Conservation (phyloP, 345 rosid genomes). For the Arabidopsis thaliana region DNA sequence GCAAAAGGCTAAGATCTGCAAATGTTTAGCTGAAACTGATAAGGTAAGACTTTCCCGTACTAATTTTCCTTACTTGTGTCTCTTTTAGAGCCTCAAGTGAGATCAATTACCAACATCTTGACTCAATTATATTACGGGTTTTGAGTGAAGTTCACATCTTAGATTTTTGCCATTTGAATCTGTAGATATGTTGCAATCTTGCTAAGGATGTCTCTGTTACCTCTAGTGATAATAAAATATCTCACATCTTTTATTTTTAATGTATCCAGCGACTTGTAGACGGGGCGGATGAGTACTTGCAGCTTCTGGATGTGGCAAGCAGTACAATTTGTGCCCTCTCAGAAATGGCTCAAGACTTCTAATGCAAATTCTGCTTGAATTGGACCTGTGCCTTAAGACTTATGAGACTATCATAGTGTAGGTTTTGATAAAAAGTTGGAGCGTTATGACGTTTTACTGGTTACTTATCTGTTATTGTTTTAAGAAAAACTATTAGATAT, state of each 20-base stretch:
- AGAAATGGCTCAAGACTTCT: constrained; percentile 75
- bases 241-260: constrained; percentile 10
- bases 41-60: constrained; percentile 56
- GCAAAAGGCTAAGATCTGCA: constrained; percentile 92
- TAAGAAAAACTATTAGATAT: neutral
- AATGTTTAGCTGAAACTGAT: constrained; percentile 73
- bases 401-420: neutral
- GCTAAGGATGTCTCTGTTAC: neutral
- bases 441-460: neutral
- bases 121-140: neutral
- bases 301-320: constrained; percentile 85
- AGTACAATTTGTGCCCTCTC: constrained; percentile 65
- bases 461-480: neutral
- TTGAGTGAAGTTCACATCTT: neutral
- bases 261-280: constrained; percentile 81
- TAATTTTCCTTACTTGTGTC: neutral
- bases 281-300: constrained; percentile 96
- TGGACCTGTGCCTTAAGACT: neutral
- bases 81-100: constrained; percentile 3
- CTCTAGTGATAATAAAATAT: neutral
- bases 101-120: neutral
- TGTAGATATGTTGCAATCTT: constrained; percentile 7
- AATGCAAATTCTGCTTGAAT: neutral
- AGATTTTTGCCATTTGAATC: constrained; percentile 2
- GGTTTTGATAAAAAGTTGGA: neutral